phyloP scores from a whole-genome alignment of 345 rosid species.

The Hirschfeldia incana region DNA sequence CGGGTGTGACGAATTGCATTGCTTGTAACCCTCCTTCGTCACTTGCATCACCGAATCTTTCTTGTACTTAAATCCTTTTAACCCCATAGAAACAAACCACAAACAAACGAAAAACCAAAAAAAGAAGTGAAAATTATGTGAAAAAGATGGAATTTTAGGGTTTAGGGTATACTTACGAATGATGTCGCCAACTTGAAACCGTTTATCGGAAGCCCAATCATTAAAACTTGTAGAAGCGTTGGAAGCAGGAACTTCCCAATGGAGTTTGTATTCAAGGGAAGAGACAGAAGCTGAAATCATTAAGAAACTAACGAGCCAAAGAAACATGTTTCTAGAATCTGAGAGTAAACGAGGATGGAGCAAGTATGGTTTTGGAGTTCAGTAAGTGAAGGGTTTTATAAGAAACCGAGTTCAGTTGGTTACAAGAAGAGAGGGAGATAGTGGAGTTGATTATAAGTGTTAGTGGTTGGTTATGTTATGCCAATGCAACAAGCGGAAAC shows the following conservation, averaged over 20 bases:
- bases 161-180: neutral
- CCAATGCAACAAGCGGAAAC: neutral
- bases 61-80: neutral
- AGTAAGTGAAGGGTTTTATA: neutral
- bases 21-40: neutral
- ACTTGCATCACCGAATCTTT: constrained; percentile 11
- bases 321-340: neutral
- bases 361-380: neutral
- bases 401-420: neutral
- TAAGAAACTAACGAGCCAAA: neutral
- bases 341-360: neutral
- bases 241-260: neutral
- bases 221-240: neutral
- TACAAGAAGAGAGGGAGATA: neutral
- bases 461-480: constrained; percentile 5
- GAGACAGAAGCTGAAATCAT: constrained; percentile 4
- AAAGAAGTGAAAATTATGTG: neutral
- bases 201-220: neutral
- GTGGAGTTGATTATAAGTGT: neutral
- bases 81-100: neutral
- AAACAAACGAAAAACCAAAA: neutral
- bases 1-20: constrained; percentile 4
- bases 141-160: neutral
- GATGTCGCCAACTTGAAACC: neutral
- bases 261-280: neutral